Conservation (phyloP, 345 rosid species). For the Rhodomyrtus tomentosa region DNA sequence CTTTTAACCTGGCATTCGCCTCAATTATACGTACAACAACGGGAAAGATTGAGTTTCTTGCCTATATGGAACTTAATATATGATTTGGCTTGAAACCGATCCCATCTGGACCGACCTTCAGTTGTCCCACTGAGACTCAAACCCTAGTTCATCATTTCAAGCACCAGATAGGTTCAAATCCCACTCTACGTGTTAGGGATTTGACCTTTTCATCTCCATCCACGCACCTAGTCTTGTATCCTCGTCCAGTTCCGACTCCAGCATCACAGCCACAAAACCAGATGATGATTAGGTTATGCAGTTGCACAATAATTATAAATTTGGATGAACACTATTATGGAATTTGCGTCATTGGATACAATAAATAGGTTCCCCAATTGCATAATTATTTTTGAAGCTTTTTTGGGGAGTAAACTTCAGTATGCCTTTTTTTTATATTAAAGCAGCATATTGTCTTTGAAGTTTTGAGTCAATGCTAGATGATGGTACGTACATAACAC, state of each 20-base stretch:
- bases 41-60: constrained; percentile 47
- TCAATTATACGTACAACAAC: constrained; percentile 46
- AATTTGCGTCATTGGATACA: not conserved
- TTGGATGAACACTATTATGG: constrained; percentile 11
- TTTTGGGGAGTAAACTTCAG: not conserved
- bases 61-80: constrained; percentile 40
- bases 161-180: constrained; percentile 42
- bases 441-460: no score
- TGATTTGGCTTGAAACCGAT: constrained; percentile 54
- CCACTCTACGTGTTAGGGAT: constrained; percentile 41
- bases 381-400: not conserved
- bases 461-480: not conserved
- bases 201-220: constrained; percentile 54
- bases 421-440: no score
- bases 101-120: constrained; percentile 24
- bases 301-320: no score
- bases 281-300: no score
- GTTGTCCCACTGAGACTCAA: constrained; percentile 41
- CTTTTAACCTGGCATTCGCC: constrained; percentile 34
- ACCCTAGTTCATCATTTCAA: constrained; percentile 70
- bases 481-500: not conserved
- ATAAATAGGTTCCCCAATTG: not conserved
- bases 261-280: no score
- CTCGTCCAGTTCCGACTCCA: constrained; percentile 58
- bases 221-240: constrained; percentile 48